Base-by-base conservation (phyloP, 352 stramenopile genomes). In the Pythium periplocum region DNA sequence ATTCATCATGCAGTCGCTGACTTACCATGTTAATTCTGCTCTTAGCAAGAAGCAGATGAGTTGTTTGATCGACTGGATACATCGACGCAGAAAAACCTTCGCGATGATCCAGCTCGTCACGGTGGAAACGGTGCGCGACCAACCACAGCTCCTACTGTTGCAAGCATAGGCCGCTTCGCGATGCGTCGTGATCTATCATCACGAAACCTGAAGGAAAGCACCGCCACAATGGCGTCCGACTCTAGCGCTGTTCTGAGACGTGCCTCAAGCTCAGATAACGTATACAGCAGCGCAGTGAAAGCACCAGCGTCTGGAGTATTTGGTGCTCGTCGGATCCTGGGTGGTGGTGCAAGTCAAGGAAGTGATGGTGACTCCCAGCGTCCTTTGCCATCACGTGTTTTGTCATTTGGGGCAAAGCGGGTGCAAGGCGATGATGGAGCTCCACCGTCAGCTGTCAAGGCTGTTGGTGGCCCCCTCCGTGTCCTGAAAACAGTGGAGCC, bases 1-100 rank as follows among this genome's bases (percentile, higher is more conserved):
- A 26, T 26, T 26, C 17, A 26, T 26, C 17, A 26, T 26, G 17
- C 17, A 26, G 17, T 26, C 17, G 26, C 5, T 47, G n/a, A 5
- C 30, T 53, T 60, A 26, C 51, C 5, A 8, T 34, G 12, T 12
- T 46, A 30, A 10, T 45, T 47, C 2, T 43, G 12, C 17, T 41
- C 8, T 37, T 43, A 87, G 64, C 55, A 70, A 31, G 78, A 87
- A 64, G 80, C 71, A 2, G 64, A 85, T 31, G 57, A 51, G 9
- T 51, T 91, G 1, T 77, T 87, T 12, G 61, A 73, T 48, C 68
- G 73, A 12, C 55, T 93, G 12, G 78, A 91, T 59, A n/a, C 66
- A 45, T 86, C 80, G 6, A 91, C 78, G 0, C 80, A 90, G 55
- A 62, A 59, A 26, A 68, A 68, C 44, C 30, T 68, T 7, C 47